Conservation (phyloP, 2,329 filamentous ascomycete genomes). For the Neopestalotiopsis sp. region DNA sequence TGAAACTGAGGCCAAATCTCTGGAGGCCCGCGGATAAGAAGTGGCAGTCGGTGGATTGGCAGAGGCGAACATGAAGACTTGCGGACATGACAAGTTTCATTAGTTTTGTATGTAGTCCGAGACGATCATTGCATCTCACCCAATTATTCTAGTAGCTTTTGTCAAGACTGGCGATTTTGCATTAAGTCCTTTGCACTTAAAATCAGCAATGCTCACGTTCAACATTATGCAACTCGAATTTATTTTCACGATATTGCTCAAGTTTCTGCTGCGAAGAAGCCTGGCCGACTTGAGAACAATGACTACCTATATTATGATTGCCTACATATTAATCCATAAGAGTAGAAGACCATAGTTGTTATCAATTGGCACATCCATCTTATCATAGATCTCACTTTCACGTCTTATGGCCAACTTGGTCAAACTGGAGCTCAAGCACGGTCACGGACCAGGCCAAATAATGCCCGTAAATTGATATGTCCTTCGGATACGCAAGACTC, state of each 20-base stretch:
- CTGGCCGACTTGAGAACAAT: not conserved
- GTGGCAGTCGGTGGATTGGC: not conserved
- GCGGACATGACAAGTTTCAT: too few species aligned
- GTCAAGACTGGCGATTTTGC: too few species aligned
- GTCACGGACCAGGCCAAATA: not conserved
- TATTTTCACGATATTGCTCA: too few species aligned
- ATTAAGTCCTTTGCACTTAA: too few species aligned
- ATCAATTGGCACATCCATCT: not conserved
- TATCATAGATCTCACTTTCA: not conserved
- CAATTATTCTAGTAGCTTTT: too few species aligned
- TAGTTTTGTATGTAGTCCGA: too few species aligned
- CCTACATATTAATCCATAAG: not conserved
- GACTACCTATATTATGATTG: not conserved
- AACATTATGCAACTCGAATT: too few species aligned
- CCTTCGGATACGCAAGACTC: not conserved
- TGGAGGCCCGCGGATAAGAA: not conserved
- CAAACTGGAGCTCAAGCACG: not conserved
- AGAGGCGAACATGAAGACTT: not conserved
- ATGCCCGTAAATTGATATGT: not conserved
- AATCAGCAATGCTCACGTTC: too few species aligned
- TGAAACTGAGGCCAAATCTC: slow-evolving; percentile 3
- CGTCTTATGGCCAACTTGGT: not conserved
- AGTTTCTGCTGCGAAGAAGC: too few species aligned
- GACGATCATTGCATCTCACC: too few species aligned
- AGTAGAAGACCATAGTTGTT: not conserved